A percentile compares a stretch with the other conserved stretches of the same genome.
These are phyloP conservation scores for Chlamydomonas eustigma DNA, from an alignment of 139 green algal species.

Conservation along the genomic window DNA sequence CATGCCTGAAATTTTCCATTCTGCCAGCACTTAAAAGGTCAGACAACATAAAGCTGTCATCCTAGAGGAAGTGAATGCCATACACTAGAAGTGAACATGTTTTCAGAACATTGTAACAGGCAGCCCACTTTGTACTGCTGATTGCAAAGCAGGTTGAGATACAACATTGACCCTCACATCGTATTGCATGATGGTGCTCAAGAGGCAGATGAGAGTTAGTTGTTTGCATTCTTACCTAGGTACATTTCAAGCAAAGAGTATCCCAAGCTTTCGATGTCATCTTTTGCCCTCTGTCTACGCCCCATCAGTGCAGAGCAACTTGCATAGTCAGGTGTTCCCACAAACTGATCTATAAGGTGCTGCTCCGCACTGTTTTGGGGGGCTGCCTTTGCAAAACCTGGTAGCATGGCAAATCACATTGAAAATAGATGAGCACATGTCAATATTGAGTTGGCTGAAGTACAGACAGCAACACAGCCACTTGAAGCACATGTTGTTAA, in stretches of 20 bases:
- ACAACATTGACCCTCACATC: not conserved
- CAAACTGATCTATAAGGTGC: not conserved
- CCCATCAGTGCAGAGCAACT: not conserved
- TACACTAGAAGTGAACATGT: too few relatives aligned
- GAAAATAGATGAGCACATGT: not conserved
- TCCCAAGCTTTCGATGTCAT: slow-evolving; percentile 11
- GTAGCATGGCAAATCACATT: not conserved
- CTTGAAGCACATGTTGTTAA: not conserved
- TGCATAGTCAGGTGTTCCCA: slow-evolving; percentile 8
- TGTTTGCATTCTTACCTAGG: not conserved
- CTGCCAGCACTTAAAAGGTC: too few relatives aligned
- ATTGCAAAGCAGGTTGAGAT: not conserved
- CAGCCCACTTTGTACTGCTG: not conserved
- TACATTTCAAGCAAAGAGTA: slow-evolving; percentile 9
- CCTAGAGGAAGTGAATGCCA: too few relatives aligned
- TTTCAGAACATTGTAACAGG: too few relatives aligned
- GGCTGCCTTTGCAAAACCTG: not conserved
- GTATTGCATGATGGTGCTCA: not conserved
- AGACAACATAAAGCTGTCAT: too few relatives aligned
- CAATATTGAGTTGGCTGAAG: not conserved
- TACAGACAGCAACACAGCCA: not conserved
- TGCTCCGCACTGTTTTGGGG: not conserved
- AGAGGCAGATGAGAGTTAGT: not conserved
- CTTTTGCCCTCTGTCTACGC: not conserved
- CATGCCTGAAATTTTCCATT: not conserved